Conservation (phyloP, 2,329 filamentous ascomycete species). For the Microsporum ferrugineum region DNA sequence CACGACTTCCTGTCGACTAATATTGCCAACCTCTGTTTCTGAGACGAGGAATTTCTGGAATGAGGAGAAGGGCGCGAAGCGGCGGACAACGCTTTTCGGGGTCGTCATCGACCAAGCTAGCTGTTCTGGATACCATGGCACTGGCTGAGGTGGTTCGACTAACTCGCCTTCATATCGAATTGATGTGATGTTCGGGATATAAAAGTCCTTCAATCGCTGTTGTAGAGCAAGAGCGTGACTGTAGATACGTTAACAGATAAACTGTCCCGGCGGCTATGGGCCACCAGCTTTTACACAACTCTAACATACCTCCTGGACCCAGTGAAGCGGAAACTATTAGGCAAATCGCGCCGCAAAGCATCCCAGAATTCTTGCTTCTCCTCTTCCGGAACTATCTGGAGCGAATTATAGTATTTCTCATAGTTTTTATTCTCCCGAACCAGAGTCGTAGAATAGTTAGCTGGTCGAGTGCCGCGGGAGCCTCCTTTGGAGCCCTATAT, state of each 20-base stretch:
- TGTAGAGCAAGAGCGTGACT: conserved; percentile 89
- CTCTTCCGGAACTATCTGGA: conserved; percentile 62
- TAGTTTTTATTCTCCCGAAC: conserved; percentile 72
- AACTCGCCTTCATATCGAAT: conserved; percentile 73
- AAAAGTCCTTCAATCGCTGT: conserved; percentile 73
- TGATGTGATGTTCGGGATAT: conserved; percentile 78
- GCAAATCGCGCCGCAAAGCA: conserved; percentile 68
- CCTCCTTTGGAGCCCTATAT: conserved; percentile 17
- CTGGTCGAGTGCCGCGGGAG: conserved; percentile 22
- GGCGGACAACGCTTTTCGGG: conserved; percentile 87
- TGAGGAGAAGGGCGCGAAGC: conserved; percentile 82
- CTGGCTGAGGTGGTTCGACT: conserved; percentile 69
- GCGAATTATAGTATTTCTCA: conserved; percentile 72
- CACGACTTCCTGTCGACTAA: conserved; percentile 92
- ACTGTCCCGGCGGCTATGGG: neutral
- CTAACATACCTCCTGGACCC: conserved; percentile 68
- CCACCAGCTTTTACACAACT: neutral
- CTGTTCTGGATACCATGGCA: conserved; percentile 88
- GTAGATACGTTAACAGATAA: conserved; percentile 5
- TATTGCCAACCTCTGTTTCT: conserved; percentile 93
- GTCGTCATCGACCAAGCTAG: conserved; percentile 98
- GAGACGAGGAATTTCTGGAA: conserved; percentile 98
- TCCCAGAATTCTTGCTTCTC: conserved; percentile 78
- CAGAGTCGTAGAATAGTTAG: conserved; percentile 48
- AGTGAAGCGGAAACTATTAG: conserved; percentile 95